Evolutionary conservation across 1,139 yeast genomes (phyloP).

Genomic region (Blastobotrys persicus): DNA sequence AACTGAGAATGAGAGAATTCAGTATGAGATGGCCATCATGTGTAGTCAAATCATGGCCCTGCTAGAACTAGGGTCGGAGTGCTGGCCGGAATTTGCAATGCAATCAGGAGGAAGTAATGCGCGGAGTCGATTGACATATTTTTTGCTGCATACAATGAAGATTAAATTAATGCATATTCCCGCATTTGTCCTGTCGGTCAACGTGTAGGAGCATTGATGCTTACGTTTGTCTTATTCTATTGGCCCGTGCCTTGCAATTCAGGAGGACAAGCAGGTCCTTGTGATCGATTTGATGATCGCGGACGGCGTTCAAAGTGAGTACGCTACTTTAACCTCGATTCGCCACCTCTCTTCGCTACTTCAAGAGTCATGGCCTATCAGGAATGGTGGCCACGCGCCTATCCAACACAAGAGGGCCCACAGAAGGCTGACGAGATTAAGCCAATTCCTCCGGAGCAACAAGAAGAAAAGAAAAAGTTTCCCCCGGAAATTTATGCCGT

Average conservation of each 20-base stretch:
- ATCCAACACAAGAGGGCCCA: constrained; percentile 11
- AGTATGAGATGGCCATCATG: too few species aligned
- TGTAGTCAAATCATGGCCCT: not conserved
- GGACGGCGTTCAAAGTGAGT: not conserved
- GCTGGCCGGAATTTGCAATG: not conserved
- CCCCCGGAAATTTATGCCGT: constrained; percentile 10
- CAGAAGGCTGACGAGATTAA: not conserved
- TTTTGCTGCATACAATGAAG: not conserved
- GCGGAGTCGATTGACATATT: not conserved
- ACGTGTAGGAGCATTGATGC: not conserved
- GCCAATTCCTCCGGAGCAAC: constrained; percentile 5
- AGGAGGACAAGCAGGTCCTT: not conserved
- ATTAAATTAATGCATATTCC: not conserved
- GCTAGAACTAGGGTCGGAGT: too few species aligned
- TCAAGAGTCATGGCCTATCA: not conserved
- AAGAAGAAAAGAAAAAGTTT: constrained; percentile 1
- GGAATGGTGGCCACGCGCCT: constrained; percentile 12
- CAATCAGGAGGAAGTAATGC: not conserved
- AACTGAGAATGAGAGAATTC: too few species aligned
- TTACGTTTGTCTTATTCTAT: constrained; percentile 1
- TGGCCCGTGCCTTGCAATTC: constrained; percentile 1
- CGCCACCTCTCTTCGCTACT: not conserved
- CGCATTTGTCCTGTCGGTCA: too few species aligned
- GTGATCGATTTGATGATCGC: not conserved
- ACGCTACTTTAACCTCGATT: not conserved